Base-by-base conservation (phyloP, 768 basidiomycete species). In the Naematelia encephala region DNA sequence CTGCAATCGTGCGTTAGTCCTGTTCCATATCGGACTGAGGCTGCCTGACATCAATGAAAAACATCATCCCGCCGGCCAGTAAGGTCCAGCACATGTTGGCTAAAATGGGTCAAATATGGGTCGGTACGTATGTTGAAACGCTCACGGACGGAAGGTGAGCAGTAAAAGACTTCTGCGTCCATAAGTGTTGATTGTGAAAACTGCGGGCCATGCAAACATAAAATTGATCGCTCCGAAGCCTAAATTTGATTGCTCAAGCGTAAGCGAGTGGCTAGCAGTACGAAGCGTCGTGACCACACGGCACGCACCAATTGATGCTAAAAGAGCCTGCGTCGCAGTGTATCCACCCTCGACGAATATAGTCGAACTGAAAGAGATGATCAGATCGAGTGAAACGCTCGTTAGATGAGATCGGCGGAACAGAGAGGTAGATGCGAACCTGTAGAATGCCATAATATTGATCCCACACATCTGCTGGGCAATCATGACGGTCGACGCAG, bases 61-160 rank as follows among this genome's bases (percentile, higher is more conserved):
- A 39, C 34, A 39, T 39, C 8, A 39, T 8, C 34, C 34, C 34
- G 16, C 8, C 16, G 16, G 16, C 8, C 34, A 39, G 34, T 16
- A 39, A n/a, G n/a, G n/a, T n/a, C n/a, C n/a, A n/a, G n/a, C n/a
- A 39, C 34, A 39, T 39, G 34, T 8, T 39, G 8, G 34, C 34
- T 16, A 39, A 8, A 14, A 68, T n/a, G n/a, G n/a, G n/a, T n/a
- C n/a, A n/a, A n/a, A n/a, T n/a, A n/a, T n/a, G n/a, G n/a, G n/a
- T n/a, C n/a, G n/a, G n/a, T n/a, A n/a, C n/a, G n/a, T n/a, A n/a
- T n/a, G n/a, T n/a, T n/a, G n/a, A n/a, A n/a, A n/a, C n/a, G n/a
- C n/a, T n/a, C n/a, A n/a, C n/a, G n/a, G 83, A 0, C 89, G 89
- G 81, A 90, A 90, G 0, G 88, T 89, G 66, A 84, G 84, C 13